Conservation (phyloP, 768 basidiomycete genomes). For the Chalciporus pseudorubinellus region DNA sequence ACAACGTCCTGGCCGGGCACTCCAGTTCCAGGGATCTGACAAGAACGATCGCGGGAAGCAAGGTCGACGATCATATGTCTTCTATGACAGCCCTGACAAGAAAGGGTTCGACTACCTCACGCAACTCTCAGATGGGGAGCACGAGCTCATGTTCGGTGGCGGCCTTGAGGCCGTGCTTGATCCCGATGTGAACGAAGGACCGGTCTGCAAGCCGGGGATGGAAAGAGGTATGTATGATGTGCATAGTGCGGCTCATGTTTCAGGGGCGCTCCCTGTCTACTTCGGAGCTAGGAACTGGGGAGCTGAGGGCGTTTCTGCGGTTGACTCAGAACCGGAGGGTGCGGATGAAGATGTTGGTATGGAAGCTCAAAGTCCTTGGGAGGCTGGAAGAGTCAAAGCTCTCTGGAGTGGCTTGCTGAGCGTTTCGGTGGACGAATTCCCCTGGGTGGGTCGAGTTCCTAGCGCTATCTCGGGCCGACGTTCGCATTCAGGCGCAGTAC, state of each 20-base stretch:
- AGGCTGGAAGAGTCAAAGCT: slow-evolving; percentile 47
- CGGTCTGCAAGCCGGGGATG: slow-evolving; percentile 25
- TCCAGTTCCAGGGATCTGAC: slow-evolving; percentile 17
- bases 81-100: slow-evolving; percentile 42
- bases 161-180: slow-evolving; percentile 38
- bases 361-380: slow-evolving; percentile 29
- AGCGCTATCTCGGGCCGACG: slow-evolving; percentile 43
- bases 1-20: slow-evolving; percentile 49
- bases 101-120: slow-evolving; percentile 66
- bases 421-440: slow-evolving; percentile 55
- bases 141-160: slow-evolving; percentile 68
- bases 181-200: not conserved
- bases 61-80: slow-evolving; percentile 57
- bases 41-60: slow-evolving; percentile 15
- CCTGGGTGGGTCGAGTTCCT: slow-evolving; percentile 72
- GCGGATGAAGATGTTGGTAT: slow-evolving; percentile 16
- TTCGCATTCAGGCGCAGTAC: slow-evolving; percentile 10
- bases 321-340: slow-evolving; percentile 8
- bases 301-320: slow-evolving; percentile 29
- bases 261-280: slow-evolving; percentile 51
- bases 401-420: slow-evolving; percentile 67
- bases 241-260: slow-evolving; percentile 41
- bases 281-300: slow-evolving; percentile 50
- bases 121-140: slow-evolving; percentile 47
- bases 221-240: slow-evolving; percentile 32